Evolutionary conservation across 176 grass and related monocot genomes (phyloP).

Genomic region (Saccharum spontaneum): DNA sequence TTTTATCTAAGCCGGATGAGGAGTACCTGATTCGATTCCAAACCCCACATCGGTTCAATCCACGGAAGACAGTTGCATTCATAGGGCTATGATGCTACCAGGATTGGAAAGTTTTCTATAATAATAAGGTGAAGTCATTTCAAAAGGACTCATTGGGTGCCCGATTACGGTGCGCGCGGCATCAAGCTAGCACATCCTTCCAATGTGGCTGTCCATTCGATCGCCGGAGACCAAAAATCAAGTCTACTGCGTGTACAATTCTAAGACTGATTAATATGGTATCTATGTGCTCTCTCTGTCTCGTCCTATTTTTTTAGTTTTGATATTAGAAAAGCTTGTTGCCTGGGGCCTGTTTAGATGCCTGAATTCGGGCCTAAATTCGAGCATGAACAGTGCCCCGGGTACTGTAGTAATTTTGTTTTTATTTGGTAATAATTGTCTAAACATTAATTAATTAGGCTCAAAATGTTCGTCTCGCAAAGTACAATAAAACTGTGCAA

Average conservation of each 20-base stretch:
- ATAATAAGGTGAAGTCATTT: background rate
- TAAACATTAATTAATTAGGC: no score
- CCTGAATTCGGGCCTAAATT: no score
- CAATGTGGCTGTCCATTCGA: conserved; percentile 29
- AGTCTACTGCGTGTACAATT: background rate
- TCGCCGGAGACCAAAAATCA: background rate
- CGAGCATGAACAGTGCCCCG: no score
- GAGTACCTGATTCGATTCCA: conserved; percentile 15
- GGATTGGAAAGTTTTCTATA: background rate
- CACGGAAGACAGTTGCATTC: background rate
- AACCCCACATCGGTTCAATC: background rate
- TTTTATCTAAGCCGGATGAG: conserved; percentile 1
- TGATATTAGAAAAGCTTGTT: background rate
- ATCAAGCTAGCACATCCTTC: background rate
- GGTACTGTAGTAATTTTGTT: no score
- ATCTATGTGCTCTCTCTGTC: background rate
- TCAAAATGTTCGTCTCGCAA: no score
- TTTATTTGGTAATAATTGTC: no score
- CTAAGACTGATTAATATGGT: no score
- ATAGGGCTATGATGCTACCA: background rate
- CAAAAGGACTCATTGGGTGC: background rate
- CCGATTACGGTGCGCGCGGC: background rate
- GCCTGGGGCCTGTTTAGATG: no score
- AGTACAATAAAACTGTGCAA: no score
- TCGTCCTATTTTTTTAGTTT: background rate